A percentile compares a stretch with the other conserved stretches of the same genome.
phyloP scores from a whole-genome alignment of 169 alveolate species.

The Plasmodium cynomolgi region DNA sequence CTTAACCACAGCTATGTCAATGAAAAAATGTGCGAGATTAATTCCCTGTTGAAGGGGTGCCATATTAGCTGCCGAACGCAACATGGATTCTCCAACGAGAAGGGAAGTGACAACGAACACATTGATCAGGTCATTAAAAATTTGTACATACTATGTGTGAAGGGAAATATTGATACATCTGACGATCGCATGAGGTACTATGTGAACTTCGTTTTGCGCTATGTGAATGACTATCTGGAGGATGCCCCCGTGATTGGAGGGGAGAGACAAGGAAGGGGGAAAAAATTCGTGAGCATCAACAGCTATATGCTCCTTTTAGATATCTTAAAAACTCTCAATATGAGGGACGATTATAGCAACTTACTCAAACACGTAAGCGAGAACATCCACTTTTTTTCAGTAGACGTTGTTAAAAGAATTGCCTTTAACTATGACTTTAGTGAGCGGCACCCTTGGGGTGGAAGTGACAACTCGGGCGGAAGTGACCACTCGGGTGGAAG shows the following conservation, averaged over 20 bases:
- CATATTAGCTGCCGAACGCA: neutral
- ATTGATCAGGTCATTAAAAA: constrained; percentile 35
- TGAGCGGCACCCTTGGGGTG: neutral
- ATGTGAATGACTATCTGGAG: constrained; percentile 19
- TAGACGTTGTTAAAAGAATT: constrained; percentile 44
- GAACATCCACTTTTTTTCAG: constrained; percentile 51
- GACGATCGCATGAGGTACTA: constrained; percentile 52
- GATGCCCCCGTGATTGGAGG: neutral
- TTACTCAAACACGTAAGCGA: constrained; percentile 36
- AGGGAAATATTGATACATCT: constrained; percentile 35
- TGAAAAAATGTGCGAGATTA: constrained; percentile 29
- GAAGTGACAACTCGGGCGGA: no score
- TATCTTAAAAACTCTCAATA: constrained; percentile 35
- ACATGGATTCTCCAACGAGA: neutral
- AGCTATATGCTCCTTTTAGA: constrained; percentile 40
- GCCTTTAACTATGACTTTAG: constrained; percentile 32
- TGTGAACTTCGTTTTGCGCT: constrained; percentile 6
- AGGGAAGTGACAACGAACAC: neutral
- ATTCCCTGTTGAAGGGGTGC: neutral
- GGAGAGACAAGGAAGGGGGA: neutral
- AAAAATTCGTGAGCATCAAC: constrained; percentile 13
- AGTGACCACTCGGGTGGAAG: neutral
- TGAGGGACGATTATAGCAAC: constrained; percentile 9
- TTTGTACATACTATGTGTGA: constrained; percentile 48
- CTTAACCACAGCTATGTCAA: constrained; percentile 56